Evolutionary conservation across 176 grass and related monocot species (phyloP), one percentile per base, ranked within the genome.

Genomic region (Phyllostachys edulis): DNA sequence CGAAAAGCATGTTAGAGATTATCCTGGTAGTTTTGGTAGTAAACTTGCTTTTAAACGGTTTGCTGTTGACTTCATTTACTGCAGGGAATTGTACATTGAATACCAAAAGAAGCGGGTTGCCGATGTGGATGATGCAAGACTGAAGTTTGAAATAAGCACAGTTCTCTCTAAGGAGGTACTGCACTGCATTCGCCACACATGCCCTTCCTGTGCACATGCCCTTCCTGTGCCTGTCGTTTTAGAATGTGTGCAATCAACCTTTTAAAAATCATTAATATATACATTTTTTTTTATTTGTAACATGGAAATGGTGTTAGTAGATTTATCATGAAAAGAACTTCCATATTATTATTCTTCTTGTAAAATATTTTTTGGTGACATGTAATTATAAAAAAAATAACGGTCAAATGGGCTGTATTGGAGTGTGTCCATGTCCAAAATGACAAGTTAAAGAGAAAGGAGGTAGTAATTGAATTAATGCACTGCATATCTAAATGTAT

Each of bases 121-220:
- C 0, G 46, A 93, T 77, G 84, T 98, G 38, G 80, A 93, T 77
- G 96, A 98, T 67, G 76, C 89, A 60, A 95, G 96, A 54, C 52
- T 98, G n/a, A 91, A 87, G 64, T 98, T 98, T 78, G 96, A 98
- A 68, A 79, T 98, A 56, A 93, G 84, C 84, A 98, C 96, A n/a
- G 86, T 95, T 88, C 93, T 93, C 65, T 89, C 89, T 14, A 92
- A 85, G 76, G 90, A 98, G 96, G 96, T 98, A 92, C 82, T 52
- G 7, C 21, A 41, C 77, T 67, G 36, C 6, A 27, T 46, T n/a
- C 46, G 24, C 29, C 46, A 18, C 65, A 39, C 17, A 15, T 87
- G 23, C 5, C 20, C 50, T 49, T n/a, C n/a, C n/a, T n/a, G n/a
- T n/a, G n/a, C n/a, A n/a, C n/a, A n/a, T n/a, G n/a, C n/a, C n/a